phyloP scores from a whole-genome alignment of 1,284 basidiomycete species.

The Sanghuangporus sanghuang region DNA sequence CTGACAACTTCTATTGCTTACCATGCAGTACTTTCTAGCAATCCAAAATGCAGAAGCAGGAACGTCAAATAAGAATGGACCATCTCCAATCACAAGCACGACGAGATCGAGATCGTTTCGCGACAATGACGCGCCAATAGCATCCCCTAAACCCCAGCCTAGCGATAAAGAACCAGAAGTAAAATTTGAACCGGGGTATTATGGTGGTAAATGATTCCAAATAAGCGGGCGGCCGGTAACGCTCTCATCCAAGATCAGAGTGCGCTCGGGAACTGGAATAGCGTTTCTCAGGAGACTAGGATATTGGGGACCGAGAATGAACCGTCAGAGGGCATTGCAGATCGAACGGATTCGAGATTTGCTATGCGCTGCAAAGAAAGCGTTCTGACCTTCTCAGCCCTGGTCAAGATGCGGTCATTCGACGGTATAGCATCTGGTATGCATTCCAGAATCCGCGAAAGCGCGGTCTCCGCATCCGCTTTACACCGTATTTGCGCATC shows the following conservation, averaged over 20 bases:
- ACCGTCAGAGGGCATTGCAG: constrained; percentile 15
- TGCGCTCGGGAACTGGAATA: constrained; percentile 33
- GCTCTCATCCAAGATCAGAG: constrained; percentile 56
- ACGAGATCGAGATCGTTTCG: constrained; percentile 41
- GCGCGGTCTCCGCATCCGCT: constrained; percentile 48
- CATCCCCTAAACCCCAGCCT: constrained; percentile 62
- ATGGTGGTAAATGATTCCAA: constrained; percentile 53
- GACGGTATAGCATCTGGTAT: constrained; percentile 20
- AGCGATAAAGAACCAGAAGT: constrained; percentile 55
- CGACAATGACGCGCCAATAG: constrained; percentile 51
- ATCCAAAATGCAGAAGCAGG: constrained; percentile 68
- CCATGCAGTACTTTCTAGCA: constrained; percentile 59
- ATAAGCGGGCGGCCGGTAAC: constrained; percentile 50
- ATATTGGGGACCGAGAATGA: constrained; percentile 43
- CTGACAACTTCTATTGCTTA: constrained; percentile 27
- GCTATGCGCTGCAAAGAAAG: constrained; percentile 26
- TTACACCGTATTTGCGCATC: constrained; percentile 52
- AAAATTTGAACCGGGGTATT: constrained; percentile 44
- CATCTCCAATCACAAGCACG: constrained; percentile 60
- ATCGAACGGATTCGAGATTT: constrained; percentile 27
- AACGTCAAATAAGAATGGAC: constrained; percentile 60
- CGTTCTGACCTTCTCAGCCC: background rate
- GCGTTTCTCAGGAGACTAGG: constrained; percentile 42
- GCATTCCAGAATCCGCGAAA: constrained; percentile 43
- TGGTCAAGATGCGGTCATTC: constrained; percentile 17